Evolutionary conservation across 768 basidiomycete species (phyloP).

Genomic region (Suillus paluster): DNA sequence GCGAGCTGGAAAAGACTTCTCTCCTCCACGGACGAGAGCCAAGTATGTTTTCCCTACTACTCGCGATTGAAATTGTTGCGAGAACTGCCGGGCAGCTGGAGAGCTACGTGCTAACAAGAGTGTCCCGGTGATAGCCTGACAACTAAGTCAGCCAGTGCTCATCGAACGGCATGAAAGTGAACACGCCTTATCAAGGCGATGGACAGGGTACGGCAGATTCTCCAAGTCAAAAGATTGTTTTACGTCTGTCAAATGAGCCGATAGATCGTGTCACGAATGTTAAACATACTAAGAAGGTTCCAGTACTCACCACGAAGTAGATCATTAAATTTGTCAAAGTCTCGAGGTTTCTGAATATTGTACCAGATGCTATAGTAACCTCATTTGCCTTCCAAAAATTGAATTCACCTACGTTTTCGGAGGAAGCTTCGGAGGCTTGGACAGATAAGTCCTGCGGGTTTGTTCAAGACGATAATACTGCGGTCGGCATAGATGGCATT

Average conservation of each 20-base stretch:
- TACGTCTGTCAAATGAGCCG: constrained; percentile 27
- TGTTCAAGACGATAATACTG: constrained; percentile 58
- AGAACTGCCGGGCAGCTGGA: constrained; percentile 49
- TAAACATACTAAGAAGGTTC: constrained; percentile 10
- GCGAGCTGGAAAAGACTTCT: constrained; percentile 45
- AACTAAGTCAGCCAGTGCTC: constrained; percentile 4
- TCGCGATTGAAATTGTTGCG: constrained; percentile 55
- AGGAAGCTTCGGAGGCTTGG: constrained; percentile 42
- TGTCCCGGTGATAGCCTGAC: constrained; percentile 65
- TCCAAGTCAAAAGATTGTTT: constrained; percentile 36
- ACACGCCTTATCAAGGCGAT: constrained; percentile 69
- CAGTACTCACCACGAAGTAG: constrained; percentile 39
- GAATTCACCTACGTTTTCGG: constrained; percentile 9
- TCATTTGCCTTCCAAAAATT: constrained; percentile 12
- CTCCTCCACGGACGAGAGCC: constrained; percentile 62
- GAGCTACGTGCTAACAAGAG: constrained; percentile 57
- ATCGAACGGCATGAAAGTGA: background rate
- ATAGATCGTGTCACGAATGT: background rate
- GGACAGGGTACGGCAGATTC: constrained; percentile 52
- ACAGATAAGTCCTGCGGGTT: constrained; percentile 62
- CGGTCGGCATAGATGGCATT: constrained; percentile 56
- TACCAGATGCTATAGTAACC: constrained; percentile 2
- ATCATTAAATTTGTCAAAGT: constrained; percentile 39
- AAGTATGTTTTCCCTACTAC: constrained; percentile 62
- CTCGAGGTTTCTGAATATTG: constrained; percentile 17